phyloP scores from a whole-genome alignment of 805 yeast genomes.

The Pichia scutulata region DNA sequence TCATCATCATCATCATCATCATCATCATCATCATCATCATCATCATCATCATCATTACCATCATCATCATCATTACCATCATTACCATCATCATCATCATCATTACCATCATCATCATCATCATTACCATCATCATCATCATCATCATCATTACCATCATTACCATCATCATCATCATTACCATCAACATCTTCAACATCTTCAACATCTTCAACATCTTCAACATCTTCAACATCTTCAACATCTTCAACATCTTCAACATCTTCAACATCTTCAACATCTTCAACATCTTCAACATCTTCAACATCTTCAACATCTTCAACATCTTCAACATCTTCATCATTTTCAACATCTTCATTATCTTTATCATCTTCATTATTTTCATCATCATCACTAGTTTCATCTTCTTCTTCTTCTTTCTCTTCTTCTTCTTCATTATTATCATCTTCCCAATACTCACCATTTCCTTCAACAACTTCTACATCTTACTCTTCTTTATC shows the following conservation, averaged over 20 bases:
- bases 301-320: background rate
- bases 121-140: no score
- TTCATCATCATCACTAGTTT: background rate
- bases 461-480: conserved; percentile 1
- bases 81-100: conserved; percentile 4
- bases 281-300: background rate
- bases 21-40: background rate
- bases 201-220: conserved; percentile 6
- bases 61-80: conserved; percentile 1
- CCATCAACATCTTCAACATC: background rate
- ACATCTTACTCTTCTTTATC: background rate
- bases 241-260: background rate
- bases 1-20: background rate
- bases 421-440: background rate
- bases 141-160: background rate
- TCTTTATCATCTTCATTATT: background rate
- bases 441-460: background rate
- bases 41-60: background rate
- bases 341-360: conserved; percentile 3
- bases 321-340: conserved; percentile 1
- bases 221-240: background rate
- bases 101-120: background rate
- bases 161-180: background rate
- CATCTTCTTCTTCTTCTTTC: background rate
- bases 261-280: background rate